phyloP scores from a whole-genome alignment of 2,329 filamentous ascomycete species.

The Aureobasidium zeae region DNA sequence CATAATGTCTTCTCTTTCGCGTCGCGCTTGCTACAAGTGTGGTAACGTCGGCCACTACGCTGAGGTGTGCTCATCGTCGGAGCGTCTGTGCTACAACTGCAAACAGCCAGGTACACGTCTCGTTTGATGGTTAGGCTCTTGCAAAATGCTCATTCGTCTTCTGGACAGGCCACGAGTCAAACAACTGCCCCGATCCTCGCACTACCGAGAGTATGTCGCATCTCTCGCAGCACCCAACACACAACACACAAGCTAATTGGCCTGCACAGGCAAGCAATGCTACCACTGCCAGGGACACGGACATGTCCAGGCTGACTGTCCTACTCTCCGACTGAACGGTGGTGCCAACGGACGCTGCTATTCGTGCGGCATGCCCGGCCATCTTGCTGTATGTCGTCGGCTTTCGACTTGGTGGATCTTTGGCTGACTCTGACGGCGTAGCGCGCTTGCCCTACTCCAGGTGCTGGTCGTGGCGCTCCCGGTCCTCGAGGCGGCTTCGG shows the following conservation, averaged over 20 bases:
- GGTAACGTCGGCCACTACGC: conserved; percentile 47
- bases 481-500: conserved; percentile 29
- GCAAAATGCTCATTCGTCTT: conserved; percentile 20
- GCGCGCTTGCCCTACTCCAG: conserved; percentile 76
- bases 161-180: conserved; percentile 77
- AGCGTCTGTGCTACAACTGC: conserved; percentile 99
- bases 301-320: conserved; percentile 98
- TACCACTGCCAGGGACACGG: conserved; percentile 98
- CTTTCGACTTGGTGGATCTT: neutral
- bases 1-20: conserved; percentile 45
- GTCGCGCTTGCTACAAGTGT: conserved; percentile 47
- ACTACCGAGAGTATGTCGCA: conserved; percentile 70
- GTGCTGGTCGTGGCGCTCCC: conserved; percentile 51
- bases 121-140: too few species aligned
- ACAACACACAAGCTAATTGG: too few species aligned
- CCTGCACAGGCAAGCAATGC: conserved; percentile 77
- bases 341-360: conserved; percentile 86
- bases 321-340: conserved; percentile 82
- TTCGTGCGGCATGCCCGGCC: conserved; percentile 86
- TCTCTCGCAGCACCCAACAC: too few species aligned
- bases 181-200: conserved; percentile 89
- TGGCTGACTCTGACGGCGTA: conserved; percentile 26
- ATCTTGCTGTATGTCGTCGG: conserved; percentile 65
- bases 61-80: conserved; percentile 94
- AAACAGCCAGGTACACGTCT: conserved; percentile 62